These are phyloP conservation scores for Xylariomycetidae sp. DNA, from an alignment of 2,329 filamentous ascomycete genomes.

Conservation along the genomic window DNA sequence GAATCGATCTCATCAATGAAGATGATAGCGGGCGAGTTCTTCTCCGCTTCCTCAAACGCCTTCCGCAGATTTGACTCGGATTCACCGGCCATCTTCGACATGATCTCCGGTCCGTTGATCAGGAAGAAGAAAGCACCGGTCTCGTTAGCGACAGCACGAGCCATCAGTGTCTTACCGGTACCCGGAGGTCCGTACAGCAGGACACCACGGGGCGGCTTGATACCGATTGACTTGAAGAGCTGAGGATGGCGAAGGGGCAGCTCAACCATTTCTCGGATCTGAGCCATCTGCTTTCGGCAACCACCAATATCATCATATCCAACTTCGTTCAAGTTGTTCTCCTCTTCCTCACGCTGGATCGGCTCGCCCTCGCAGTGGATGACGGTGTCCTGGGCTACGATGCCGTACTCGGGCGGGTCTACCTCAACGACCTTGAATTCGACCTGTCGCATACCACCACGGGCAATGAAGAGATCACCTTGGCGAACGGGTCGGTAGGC, in stretches of 20 bases:
- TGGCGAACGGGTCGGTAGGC: constrained; percentile 95
- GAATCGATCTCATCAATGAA: constrained; percentile 99
- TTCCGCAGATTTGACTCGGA: constrained; percentile 97
- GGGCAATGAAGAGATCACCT: constrained; percentile 94
- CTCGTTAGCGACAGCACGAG: constrained; percentile 96
- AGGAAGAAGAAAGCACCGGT: constrained; percentile 99
- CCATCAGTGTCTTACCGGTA: constrained; percentile 99
- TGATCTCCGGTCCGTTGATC: constrained; percentile 98
- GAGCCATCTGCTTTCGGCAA: constrained; percentile 99
- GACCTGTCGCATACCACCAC: constrained; percentile 97
- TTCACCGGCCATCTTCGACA: constrained; percentile 99
- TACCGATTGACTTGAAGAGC: constrained; percentile 99
- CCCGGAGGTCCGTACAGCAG: constrained; percentile 93
- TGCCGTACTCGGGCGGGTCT: constrained; percentile 96
- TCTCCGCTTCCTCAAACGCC: constrained; percentile 99
- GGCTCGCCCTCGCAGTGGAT: constrained; percentile 97
- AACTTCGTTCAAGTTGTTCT: constrained; percentile 98
- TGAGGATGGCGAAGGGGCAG: constrained; percentile 93
- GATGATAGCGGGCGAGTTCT: constrained; percentile 98
- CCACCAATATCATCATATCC: constrained; percentile 99
- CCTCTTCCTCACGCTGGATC: constrained; percentile 97
- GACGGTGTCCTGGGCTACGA: constrained; percentile 96
- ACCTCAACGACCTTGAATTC: constrained; percentile 99
- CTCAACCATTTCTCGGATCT: constrained; percentile 98
- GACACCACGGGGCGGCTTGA: constrained; percentile 98